These are phyloP conservation scores for Vararia minispora DNA, from an alignment of 768 basidiomycete species.

Conservation along the genomic window DNA sequence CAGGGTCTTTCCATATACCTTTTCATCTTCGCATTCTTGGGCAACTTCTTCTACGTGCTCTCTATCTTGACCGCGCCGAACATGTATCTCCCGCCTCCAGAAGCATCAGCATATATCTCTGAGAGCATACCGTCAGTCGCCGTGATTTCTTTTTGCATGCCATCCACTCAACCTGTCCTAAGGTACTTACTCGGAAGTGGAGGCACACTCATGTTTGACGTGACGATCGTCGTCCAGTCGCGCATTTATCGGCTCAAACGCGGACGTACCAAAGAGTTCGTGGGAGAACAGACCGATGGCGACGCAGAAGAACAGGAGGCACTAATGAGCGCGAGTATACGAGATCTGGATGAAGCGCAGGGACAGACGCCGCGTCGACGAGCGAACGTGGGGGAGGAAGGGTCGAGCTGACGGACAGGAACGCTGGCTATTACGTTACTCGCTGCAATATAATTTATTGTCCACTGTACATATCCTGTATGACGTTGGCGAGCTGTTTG, in stretches of 20 bases:
- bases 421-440: no score
- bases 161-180: not conserved
- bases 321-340: conserved; percentile 5
- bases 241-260: conserved; percentile 51
- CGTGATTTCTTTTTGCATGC: not conserved
- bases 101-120: conserved; percentile 53
- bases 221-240: conserved; percentile 83
- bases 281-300: conserved; percentile 12
- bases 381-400: no score
- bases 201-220: conserved; percentile 88
- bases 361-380: conserved; percentile 12
- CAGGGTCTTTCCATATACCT: conserved; percentile 90
- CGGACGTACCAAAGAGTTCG: conserved; percentile 14
- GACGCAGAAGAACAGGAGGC: conserved; percentile 21
- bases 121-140: conserved; percentile 76
- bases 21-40: conserved; percentile 88
- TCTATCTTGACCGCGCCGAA: conserved; percentile 78
- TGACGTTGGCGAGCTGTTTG: no score
- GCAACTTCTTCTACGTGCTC: conserved; percentile 87
- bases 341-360: conserved; percentile 8
- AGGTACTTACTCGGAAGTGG: conserved; percentile 88
- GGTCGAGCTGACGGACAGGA: no score
- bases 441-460: no score
- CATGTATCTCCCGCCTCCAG: conserved; percentile 42
- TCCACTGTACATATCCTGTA: no score